phyloP scores from a whole-genome alignment of 495 filamentous ascomycete genomes.

The Saxophila tyrrhenica region DNA sequence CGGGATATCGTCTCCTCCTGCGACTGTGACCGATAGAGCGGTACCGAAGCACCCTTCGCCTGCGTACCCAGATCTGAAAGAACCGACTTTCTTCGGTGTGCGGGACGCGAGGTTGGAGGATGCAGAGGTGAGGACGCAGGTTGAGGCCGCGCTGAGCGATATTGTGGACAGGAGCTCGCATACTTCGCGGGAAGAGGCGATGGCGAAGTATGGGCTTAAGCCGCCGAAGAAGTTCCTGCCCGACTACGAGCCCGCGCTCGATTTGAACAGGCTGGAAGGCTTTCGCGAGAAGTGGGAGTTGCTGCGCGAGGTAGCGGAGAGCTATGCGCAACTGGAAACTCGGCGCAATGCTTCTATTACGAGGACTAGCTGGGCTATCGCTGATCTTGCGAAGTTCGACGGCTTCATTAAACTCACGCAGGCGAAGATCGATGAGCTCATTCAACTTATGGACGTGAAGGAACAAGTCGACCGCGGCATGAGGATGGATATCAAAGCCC shows the following conservation, averaged over 20 bases:
- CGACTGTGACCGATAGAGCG: constrained; percentile 22
- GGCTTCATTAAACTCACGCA: constrained; percentile 21
- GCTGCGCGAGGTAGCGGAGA: constrained; percentile 22
- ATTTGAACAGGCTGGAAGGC: constrained; percentile 24
- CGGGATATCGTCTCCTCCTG: constrained; percentile 25
- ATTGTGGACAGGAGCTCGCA: constrained; percentile 13
- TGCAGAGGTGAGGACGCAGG: constrained; percentile 5
- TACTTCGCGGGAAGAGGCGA: constrained; percentile 22
- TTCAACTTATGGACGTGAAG: constrained; percentile 23
- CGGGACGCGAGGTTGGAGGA: constrained; percentile 26
- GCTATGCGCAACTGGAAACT: constrained; percentile 13
- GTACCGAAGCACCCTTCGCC: constrained; percentile 24
- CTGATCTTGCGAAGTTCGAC: constrained; percentile 18
- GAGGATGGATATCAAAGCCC: constrained; percentile 24
- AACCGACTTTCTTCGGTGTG: constrained; percentile 25
- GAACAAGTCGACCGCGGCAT: constrained; percentile 26
- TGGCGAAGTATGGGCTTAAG: constrained; percentile 27
- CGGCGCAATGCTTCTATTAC: constrained; percentile 21
- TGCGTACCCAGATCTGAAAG: constrained; percentile 25
- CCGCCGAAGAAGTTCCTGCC: constrained; percentile 21
- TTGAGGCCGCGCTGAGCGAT: constrained; percentile 17
- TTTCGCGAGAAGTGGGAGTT: constrained; percentile 27
- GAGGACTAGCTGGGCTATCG: constrained; percentile 23
- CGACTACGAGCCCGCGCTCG: constrained; percentile 20
- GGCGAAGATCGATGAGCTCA: constrained; percentile 22